Base-by-base conservation (phyloP, 441 rosid genomes). In the Brassica hybrid region DNA sequence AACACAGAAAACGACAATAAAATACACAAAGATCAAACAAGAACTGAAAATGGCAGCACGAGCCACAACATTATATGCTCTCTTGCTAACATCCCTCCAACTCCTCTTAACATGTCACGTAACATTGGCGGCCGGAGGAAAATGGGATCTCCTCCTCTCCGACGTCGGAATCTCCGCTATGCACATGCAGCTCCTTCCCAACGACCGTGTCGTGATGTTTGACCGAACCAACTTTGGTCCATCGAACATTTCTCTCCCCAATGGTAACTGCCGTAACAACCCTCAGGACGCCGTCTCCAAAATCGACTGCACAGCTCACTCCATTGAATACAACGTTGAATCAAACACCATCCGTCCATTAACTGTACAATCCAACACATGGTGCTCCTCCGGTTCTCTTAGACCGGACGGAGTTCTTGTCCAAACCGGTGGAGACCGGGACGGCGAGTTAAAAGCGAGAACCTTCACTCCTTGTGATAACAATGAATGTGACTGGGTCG, bases 371-470 rank as follows among this genome's bases (percentile, higher is more conserved):
- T 79, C 86, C 16, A 82, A 88, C 67, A 86, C 84, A 6, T 88
- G 92, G 92, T 88, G 92, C 65, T 88, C 90, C 21, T 86, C 92
- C 3, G 90, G 92, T 12, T 75, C 88, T 86, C 92, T 74, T 34
- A 73, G 64, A 78, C 73, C 84, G 2, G 86, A 88, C 45, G 92
- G 92, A 2, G 79, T 88, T 80, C 54, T 76, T 73, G 43, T 89
- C 89, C 2, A 86, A 86, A 76, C 91, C n/a, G 91, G 91, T 2
- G 91, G 91, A 4, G 85, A 30, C 78, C 66, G 65, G 6, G 86
- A 82, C 32, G 91, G 91, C 0, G 88, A 82, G 0, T 70, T 81
- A 1, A 79, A 74, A 36, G 73, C 82, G 48, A 83, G 91, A 63
- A 52, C 67, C 8, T 83, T 88, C 84, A 23, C 18, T 38, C 87